Conservation (phyloP, 805 yeast genomes). For the Monosporozyma servazzii region DNA sequence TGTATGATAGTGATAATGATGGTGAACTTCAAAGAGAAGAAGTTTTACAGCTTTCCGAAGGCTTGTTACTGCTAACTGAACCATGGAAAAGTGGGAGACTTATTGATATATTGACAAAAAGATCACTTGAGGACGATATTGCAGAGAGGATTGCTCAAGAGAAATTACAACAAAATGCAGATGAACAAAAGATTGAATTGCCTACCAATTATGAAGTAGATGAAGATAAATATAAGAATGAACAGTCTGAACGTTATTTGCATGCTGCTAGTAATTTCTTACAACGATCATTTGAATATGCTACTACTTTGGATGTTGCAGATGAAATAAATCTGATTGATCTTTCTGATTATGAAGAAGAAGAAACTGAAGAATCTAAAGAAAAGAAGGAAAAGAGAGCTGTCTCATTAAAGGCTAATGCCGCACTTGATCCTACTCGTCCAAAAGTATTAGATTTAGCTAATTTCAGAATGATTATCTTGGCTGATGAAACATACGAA, state of each 20-base stretch:
- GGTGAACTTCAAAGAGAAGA: slow-evolving; percentile 69
- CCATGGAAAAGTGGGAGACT: slow-evolving; percentile 73
- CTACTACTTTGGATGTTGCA: slow-evolving; percentile 54
- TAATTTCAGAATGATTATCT: slow-evolving; percentile 86
- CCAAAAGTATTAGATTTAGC: slow-evolving; percentile 72
- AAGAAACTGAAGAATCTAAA: slow-evolving; percentile 11
- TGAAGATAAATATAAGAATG: slow-evolving; percentile 49
- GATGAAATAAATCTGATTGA: slow-evolving; percentile 34
- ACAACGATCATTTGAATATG: slow-evolving; percentile 83
- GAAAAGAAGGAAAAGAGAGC: slow-evolving; percentile 20
- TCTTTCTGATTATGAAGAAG: slow-evolving; percentile 32
- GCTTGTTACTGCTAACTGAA: slow-evolving; percentile 65
- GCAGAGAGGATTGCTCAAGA: slow-evolving; percentile 48
- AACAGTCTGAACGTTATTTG: slow-evolving; percentile 71
- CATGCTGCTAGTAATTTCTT: slow-evolving; percentile 82
- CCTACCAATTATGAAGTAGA: slow-evolving; percentile 57
- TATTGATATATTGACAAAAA: slow-evolving; percentile 57
- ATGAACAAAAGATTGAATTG: slow-evolving; percentile 35
- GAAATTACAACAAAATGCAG: slow-evolving; percentile 24
- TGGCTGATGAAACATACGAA: slow-evolving; percentile 92
- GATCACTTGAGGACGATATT: slow-evolving; percentile 54
- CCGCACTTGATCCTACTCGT: slow-evolving; percentile 70
- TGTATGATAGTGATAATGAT: slow-evolving; percentile 54
- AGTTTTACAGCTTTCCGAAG: slow-evolving; percentile 80
- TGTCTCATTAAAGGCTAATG: slow-evolving; percentile 50